phyloP scores from a whole-genome alignment of 2,329 filamentous ascomycete species.

The Pseudogymnoascus sp. region DNA sequence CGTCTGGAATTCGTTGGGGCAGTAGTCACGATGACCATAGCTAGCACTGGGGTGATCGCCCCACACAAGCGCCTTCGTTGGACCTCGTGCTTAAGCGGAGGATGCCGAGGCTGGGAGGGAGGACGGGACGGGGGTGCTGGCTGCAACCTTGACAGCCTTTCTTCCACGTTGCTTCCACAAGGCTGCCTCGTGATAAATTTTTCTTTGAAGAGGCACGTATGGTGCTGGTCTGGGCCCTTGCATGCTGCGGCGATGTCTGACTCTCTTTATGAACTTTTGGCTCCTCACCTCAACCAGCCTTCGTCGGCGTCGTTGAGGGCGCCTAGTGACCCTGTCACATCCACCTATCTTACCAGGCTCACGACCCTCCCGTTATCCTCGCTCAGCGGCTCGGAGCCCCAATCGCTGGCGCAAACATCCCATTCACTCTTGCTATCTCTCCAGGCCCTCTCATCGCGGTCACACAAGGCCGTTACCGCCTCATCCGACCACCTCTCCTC shows the following conservation, averaged over 20 bases:
- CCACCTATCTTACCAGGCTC: conserved; percentile 68
- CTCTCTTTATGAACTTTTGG: conserved; percentile 65
- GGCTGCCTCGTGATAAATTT: conserved; percentile 2
- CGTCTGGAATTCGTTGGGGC: conserved; percentile 1
- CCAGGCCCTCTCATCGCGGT: conserved; percentile 81
- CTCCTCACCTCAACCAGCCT: conserved; percentile 47
- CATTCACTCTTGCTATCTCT: conserved; percentile 76
- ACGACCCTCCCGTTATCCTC: conserved; percentile 67
- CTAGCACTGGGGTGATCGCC: conserved; percentile 1
- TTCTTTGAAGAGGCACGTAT: neutral
- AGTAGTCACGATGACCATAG: conserved; percentile 5
- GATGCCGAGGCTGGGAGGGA: neutral
- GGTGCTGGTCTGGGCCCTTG: neutral
- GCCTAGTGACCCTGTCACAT: conserved; percentile 41
- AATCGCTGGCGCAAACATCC: conserved; percentile 69
- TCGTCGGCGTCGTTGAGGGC: conserved; percentile 21
- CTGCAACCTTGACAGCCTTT: neutral
- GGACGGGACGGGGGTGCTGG: no score
- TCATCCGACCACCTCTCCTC: conserved; percentile 72
- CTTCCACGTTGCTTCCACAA: neutral
- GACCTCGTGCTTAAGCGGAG: conserved; percentile 1
- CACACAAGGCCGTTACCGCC: conserved; percentile 73
- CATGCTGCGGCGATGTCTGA: conserved; percentile 48
- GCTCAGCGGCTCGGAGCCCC: conserved; percentile 66
- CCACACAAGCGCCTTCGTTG: conserved; percentile 1